phyloP scores from a whole-genome alignment of 345 rosid genomes.

The Corchorus olitorius region DNA sequence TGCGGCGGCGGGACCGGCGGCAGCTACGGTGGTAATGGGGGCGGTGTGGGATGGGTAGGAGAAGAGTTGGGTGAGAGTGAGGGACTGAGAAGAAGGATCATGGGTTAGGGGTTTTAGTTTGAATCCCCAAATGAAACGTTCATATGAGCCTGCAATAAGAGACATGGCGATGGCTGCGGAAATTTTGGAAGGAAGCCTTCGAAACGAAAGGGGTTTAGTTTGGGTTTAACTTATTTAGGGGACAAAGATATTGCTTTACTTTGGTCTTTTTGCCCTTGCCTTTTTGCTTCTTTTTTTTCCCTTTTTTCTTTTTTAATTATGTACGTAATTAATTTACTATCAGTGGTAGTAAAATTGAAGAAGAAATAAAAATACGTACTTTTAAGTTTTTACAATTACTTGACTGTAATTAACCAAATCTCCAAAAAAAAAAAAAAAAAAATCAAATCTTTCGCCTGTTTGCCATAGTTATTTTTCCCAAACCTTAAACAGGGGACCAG shows the following conservation, averaged over 20 bases:
- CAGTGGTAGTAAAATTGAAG: too few species aligned
- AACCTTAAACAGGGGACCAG: not conserved
- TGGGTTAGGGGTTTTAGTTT: slow-evolving; percentile 59
- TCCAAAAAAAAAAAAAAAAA: too few species aligned
- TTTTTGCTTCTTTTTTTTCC: too few species aligned
- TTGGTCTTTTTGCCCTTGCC: too few species aligned
- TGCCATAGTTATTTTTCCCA: not conserved
- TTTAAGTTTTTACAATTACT: too few species aligned
- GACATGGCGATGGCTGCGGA: slow-evolving; percentile 41
- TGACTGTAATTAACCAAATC: too few species aligned
- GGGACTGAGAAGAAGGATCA: slow-evolving; percentile 34
- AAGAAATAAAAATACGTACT: too few species aligned
- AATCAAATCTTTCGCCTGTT: not conserved
- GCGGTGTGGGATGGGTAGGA: slow-evolving; percentile 89
- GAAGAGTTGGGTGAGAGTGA: slow-evolving; percentile 68
- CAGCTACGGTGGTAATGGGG: slow-evolving; percentile 77
- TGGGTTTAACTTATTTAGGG: not conserved
- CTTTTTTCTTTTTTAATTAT: too few species aligned
- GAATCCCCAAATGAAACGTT: slow-evolving; percentile 88
- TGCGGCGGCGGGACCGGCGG: slow-evolving; percentile 79
- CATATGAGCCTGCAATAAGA: slow-evolving; percentile 88
- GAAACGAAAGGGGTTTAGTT: not conserved
- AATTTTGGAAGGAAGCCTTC: not conserved
- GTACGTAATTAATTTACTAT: too few species aligned
- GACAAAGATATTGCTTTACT: too few species aligned